Evolutionary conservation across 352 stramenopile genomes (phyloP), one percentile per base, ranked within the genome.

Genomic region (Phytophthora uliginosa): DNA sequence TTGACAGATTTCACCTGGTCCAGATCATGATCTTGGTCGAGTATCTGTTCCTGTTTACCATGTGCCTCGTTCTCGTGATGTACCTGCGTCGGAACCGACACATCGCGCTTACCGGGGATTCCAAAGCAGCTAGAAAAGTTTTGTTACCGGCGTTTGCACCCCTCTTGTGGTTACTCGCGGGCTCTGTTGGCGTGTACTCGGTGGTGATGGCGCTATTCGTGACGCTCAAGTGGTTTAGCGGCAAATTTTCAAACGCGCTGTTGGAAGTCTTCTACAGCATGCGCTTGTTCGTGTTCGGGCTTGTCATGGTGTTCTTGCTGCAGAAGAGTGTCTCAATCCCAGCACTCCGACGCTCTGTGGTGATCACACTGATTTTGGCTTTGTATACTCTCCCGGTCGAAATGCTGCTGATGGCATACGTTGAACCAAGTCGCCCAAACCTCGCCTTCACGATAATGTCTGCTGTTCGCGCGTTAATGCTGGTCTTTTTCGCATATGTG

Each of bases 71-170:
- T 26, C 68, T 92, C 7, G 71, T 91, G 28, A n/a, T 48, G 6
- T 94, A 93, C 67, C 69, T 94, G 45, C 77, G 87, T 2, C 73
- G 77, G 59, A 91, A 91, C 58, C 84, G 87, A 13, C 66, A 83
- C 31, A 71, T 86, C 3, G 87, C 85, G 10, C 66, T 87, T 31
- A 75, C 69, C 28, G 83, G 87, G 8, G 76, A 94, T 54, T 63
- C 72, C 0, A 71, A 69, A 0, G 85, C 85, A 12, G 73, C 84
- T 4, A 73, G 84, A 45, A 93, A 93, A 65, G 65, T 93, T 48
- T 75, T 93, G 28, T 50, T 93, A 33, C 86, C 86, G 10, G 84
- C 85, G 8, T 94, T 92, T 60, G 86, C 91, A 68, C 86, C 86
- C 0, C 64, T 94, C 42, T 68, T 94, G 9, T 90, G 81, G 83